Evolutionary conservation across 495 filamentous ascomycete species (phyloP), one percentile per base, ranked within the genome.

Genomic region (Oleoguttula mirabilis): DNA sequence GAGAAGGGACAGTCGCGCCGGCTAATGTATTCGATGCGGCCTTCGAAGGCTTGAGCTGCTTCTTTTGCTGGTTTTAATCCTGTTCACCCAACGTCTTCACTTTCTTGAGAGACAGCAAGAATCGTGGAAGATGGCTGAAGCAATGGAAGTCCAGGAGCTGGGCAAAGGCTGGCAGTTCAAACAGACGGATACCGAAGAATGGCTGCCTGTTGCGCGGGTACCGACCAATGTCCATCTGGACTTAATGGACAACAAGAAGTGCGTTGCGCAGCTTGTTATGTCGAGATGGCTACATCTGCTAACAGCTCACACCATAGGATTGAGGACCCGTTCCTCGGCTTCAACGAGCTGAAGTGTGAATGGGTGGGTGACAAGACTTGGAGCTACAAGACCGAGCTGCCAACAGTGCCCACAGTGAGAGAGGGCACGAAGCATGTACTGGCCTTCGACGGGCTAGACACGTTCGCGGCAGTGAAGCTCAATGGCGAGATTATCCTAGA

Each of bases 361-460:
- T 63, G 60, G 60, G 55, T 63, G 19, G 56, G 51, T 3, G 60
- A 61, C 32, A 55, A 50, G 41, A 22, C 45, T 11, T 63, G 60
- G 60, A 52, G 43, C 20, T 63, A 63, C 51, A 52, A 49, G 41
- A 45, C 52, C 32, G 43, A 35, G 24, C 48, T 63, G n/a, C 58
- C 60, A 2, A 37, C 40, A 0, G 35, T 53, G 17, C 10, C n/a
- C 12, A 3, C n/a, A 1, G 24, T 28, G 2, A 38, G 39, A 16
- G 36, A 55, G 23, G 50, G 43, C 16, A 32, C 43, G 16, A 51
- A 49, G 23, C 48, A 43, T 17, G 52, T 56, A 10, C 44, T 63
- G 22, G 60, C 55, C 7, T 60, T 61, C 39, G 60, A 63, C 45
- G 60, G 60, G 23, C 42, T 63, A 25, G 60, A 63, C 43, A 61